Conservation (phyloP, 371 early-diverging fungal genomes). For the Blakeslea trispora region DNA sequence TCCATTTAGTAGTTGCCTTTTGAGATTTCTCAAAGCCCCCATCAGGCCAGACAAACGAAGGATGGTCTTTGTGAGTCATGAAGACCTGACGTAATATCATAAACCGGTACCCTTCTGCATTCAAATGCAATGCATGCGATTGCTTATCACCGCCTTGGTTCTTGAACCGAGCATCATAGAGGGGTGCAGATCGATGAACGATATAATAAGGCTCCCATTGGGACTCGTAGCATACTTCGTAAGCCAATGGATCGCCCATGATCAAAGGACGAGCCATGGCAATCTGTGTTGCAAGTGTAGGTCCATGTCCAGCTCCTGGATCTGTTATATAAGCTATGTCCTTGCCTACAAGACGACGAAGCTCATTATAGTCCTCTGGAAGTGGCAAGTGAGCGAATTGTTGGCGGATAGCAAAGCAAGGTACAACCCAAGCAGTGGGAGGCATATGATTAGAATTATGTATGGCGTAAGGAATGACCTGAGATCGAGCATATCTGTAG, state of each 20-base stretch:
- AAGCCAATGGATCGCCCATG: conserved; percentile 32
- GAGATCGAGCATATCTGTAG: conserved; percentile 33
- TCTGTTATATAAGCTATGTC: conserved; percentile 64
- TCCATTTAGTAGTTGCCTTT: conserved; percentile 42
- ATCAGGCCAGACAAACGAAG: conserved; percentile 57
- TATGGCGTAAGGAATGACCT: conserved; percentile 31
- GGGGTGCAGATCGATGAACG: conserved; percentile 47
- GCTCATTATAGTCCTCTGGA: conserved; percentile 45
- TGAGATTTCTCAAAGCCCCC: conserved; percentile 56
- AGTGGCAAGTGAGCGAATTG: conserved; percentile 30
- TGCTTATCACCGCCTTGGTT: conserved; percentile 74
- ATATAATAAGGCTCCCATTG: conserved; percentile 76
- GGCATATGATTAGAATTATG: conserved; percentile 14
- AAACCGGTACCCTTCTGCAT: conserved; percentile 59
- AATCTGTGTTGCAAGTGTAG: conserved; percentile 47
- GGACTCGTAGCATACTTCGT: conserved; percentile 69
- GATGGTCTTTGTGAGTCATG: conserved; percentile 64
- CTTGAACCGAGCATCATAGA: conserved; percentile 63
- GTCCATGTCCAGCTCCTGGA: conserved; percentile 64
- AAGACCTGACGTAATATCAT: conserved; percentile 54
- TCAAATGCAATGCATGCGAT: conserved; percentile 61
- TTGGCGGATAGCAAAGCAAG: conserved; percentile 58
- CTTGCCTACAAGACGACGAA: conserved; percentile 40
- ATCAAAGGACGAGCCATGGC: conserved; percentile 32
- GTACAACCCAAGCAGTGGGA: conserved; percentile 55